A percentile compares a stretch with the other conserved stretches of the same genome.
Conservation (phyloP, 345 rosid genomes). For the Syzygium aqueum region DNA sequence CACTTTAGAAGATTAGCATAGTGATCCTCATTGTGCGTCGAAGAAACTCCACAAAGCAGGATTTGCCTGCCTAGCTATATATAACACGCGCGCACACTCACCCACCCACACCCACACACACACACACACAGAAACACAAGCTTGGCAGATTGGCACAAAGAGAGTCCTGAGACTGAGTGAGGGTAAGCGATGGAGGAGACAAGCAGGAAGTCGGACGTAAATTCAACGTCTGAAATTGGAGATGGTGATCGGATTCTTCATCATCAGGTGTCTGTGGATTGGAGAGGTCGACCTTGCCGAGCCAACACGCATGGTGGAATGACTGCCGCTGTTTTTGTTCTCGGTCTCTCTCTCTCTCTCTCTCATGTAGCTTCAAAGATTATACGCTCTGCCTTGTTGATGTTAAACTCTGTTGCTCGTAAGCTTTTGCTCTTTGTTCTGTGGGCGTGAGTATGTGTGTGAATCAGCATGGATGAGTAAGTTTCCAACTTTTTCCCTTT, state of each 20-base stretch:
- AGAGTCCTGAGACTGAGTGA: background rate
- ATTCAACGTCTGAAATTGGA: background rate
- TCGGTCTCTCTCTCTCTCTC: constrained; percentile 23
- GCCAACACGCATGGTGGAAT: constrained; percentile 80
- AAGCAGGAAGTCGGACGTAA: background rate
- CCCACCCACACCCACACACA: too few relatives aligned
- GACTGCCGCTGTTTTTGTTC: constrained; percentile 82
- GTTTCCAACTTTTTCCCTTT: background rate
- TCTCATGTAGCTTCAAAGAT: background rate
- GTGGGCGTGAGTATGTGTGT: background rate
- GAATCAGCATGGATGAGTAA: background rate
- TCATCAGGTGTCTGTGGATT: constrained; percentile 23
- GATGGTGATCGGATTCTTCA: background rate
- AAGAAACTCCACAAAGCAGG: background rate
- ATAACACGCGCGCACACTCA: background rate
- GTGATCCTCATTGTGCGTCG: background rate
- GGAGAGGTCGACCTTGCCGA: constrained; percentile 77
- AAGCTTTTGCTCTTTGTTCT: background rate
- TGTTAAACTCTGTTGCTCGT: background rate
- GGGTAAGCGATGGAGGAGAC: background rate
- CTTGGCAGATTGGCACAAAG: background rate
- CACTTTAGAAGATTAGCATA: background rate
- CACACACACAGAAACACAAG: background rate
- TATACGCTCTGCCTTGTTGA: background rate
- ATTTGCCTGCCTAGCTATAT: background rate